These are phyloP conservation scores for Eucalyptus viminalis DNA, from an alignment of 345 rosid genomes.

Conservation along the genomic window DNA sequence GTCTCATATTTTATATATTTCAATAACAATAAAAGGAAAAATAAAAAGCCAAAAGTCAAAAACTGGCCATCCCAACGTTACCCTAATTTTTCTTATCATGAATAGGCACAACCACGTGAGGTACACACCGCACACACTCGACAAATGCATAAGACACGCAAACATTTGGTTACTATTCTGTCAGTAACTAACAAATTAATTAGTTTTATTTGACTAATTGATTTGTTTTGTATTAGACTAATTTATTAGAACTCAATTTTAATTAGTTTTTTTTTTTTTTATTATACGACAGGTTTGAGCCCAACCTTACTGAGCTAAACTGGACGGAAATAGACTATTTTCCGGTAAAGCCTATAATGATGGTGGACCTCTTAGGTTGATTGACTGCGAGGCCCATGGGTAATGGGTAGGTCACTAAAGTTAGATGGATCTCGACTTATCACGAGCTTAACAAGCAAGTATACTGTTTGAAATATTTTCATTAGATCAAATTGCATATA, in stretches of 20 bases:
- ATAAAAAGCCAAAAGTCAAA: not conserved
- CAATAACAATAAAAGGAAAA: not conserved
- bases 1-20: not conserved
- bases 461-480: not conserved
- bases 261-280: not conserved
- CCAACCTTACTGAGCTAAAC: not conserved
- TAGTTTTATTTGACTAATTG: not conserved
- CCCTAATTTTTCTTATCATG: not conserved
- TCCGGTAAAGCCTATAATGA: not conserved
- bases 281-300: not conserved
- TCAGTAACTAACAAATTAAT: not conserved
- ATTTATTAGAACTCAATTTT: not conserved
- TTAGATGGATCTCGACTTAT: not conserved
- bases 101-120: accelerated
- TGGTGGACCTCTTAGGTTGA: not conserved
- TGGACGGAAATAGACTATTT: not conserved
- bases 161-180: not conserved
- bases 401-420: not conserved
- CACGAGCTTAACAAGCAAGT: not conserved
- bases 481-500: not conserved
- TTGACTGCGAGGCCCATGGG: not conserved
- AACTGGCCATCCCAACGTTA: accelerated
- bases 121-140: accelerated
- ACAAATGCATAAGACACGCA: not conserved
- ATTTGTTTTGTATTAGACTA: not conserved